Evolutionary conservation across 1,139 yeast species (phyloP).

Genomic region (Lodderomyces pseudojiufengensis): DNA sequence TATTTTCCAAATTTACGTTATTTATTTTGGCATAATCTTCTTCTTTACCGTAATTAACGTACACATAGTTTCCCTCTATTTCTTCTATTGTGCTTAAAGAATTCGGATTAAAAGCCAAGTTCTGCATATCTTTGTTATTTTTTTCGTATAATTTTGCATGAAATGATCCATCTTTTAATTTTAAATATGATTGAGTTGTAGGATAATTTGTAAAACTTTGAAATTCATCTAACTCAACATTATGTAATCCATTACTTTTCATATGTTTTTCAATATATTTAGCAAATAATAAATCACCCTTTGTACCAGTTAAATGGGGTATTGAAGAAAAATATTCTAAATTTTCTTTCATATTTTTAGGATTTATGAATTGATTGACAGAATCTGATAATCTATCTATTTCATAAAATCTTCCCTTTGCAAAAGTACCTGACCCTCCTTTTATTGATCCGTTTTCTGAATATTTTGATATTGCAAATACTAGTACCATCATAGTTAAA

Average conservation of each 20-base stretch:
- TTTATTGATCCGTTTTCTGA: slow-evolving; percentile 47
- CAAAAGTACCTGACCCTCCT: slow-evolving; percentile 29
- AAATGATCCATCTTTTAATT: slow-evolving; percentile 32
- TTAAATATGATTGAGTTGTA: slow-evolving; percentile 26
- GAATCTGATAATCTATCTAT: slow-evolving; percentile 47
- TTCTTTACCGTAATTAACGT: slow-evolving; percentile 56
- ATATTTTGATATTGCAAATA: slow-evolving; percentile 56
- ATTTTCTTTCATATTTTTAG: slow-evolving; percentile 60
- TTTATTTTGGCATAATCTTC: slow-evolving; percentile 53
- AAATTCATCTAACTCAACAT: slow-evolving; percentile 49
- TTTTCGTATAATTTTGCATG: slow-evolving; percentile 37
- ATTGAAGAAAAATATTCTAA: slow-evolving; percentile 74
- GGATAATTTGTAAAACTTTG: slow-evolving; percentile 61
- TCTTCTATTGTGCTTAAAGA: slow-evolving; percentile 46
- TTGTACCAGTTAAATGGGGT: slow-evolving; percentile 87
- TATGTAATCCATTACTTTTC: slow-evolving; percentile 50
- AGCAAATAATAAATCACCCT: slow-evolving; percentile 73
- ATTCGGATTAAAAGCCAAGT: slow-evolving; percentile 64
- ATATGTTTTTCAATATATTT: slow-evolving; percentile 60
- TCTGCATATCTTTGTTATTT: slow-evolving; percentile 32
- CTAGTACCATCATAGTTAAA: slow-evolving; percentile 51
- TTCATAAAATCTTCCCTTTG: slow-evolving; percentile 63
- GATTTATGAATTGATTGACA: slow-evolving; percentile 49
- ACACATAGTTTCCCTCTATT: slow-evolving; percentile 54
- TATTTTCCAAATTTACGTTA: slow-evolving; percentile 32